Conservation (phyloP, 805 yeast genomes). For the Maudiozyma bulderi region DNA sequence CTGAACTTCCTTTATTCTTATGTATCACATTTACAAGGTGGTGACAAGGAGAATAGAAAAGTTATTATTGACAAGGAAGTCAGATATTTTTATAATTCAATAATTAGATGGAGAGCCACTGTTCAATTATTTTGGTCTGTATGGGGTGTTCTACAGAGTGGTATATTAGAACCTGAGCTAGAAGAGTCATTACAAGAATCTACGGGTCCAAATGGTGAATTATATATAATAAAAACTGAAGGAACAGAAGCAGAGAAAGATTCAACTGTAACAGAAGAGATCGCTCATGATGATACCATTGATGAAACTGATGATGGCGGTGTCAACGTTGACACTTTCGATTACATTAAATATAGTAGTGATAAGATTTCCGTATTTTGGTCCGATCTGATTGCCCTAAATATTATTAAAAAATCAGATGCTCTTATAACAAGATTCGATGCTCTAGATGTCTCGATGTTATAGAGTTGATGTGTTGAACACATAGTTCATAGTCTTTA, state of each 20-base stretch:
- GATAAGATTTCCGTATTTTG: constrained; percentile 67
- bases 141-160: constrained; percentile 88
- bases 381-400: constrained; percentile 63
- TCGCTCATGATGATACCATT: too few relatives aligned
- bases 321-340: constrained; percentile 55
- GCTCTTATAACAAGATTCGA: neutral
- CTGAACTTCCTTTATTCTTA: constrained; percentile 69
- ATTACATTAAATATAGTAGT: constrained; percentile 62
- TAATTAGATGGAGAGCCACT: constrained; percentile 69
- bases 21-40: constrained; percentile 42
- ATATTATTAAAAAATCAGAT: constrained; percentile 34
- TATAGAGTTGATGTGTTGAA: neutral
- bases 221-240: constrained; percentile 31
- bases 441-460: constrained; percentile 2
- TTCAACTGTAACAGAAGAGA: neutral
- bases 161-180: constrained; percentile 19
- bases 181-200: constrained; percentile 21
- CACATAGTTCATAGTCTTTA: too few relatives aligned
- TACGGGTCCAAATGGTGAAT: constrained; percentile 50
- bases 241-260: constrained; percentile 17
- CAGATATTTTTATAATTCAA: constrained; percentile 50
- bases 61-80: constrained; percentile 34
- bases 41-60: neutral
- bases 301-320: constrained; percentile 10
- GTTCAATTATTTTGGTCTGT: constrained; percentile 75